Conservation (phyloP, 2,329 filamentous ascomycete genomes). For the Botrytis fabae region DNA sequence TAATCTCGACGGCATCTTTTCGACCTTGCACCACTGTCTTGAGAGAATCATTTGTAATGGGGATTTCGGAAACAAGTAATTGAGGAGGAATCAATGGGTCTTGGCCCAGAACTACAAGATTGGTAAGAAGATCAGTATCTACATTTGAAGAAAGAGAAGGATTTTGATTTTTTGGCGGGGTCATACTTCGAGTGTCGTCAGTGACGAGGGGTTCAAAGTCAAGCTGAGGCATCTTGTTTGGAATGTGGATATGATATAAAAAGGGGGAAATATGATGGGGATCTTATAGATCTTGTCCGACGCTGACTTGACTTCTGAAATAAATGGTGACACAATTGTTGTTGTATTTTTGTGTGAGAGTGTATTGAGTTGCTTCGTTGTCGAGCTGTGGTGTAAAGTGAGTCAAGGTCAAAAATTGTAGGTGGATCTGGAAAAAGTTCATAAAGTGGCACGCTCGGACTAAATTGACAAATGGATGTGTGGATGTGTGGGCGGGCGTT, state of each 20-base stretch:
- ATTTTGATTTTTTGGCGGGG: constrained; percentile 26
- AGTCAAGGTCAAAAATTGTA: constrained; percentile 23
- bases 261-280: neutral
- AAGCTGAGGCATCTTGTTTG: constrained; percentile 37
- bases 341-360: neutral
- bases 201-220: constrained; percentile 41
- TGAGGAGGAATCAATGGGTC: constrained; percentile 89
- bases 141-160: constrained; percentile 9
- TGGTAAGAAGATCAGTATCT: constrained; percentile 28
- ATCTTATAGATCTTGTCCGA: constrained; percentile 11
- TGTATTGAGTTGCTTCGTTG: constrained; percentile 17
- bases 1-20: constrained; percentile 52
- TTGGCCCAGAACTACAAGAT: constrained; percentile 76
- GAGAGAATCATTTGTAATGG: constrained; percentile 62
- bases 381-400: constrained; percentile 21
- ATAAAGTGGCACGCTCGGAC: constrained; percentile 5
- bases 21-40: constrained; percentile 71
- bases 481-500: neutral
- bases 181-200: constrained; percentile 55
- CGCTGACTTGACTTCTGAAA: neutral
- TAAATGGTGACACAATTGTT: neutral
- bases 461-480: neutral
- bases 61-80: constrained; percentile 83
- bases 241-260: neutral
- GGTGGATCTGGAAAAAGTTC: constrained; percentile 17